Evolutionary conservation across 805 yeast genomes (phyloP).

Genomic region (Yarrowia phangngaensis): DNA sequence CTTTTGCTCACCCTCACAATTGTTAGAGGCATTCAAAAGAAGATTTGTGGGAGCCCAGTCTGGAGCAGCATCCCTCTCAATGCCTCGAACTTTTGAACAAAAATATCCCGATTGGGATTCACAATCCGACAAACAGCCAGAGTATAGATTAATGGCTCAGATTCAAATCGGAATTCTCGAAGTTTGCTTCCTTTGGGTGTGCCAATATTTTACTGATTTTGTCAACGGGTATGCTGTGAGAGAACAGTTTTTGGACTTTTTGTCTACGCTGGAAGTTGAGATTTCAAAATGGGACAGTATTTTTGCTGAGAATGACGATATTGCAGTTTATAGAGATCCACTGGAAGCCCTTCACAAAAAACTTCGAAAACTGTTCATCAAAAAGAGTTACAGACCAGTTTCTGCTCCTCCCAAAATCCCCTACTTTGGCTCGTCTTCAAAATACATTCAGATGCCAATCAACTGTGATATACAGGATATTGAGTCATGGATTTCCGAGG

Average conservation of each 20-base stretch:
- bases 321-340: slow-evolving; percentile 32
- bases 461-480: slow-evolving; percentile 37
- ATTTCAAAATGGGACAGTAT: slow-evolving; percentile 40
- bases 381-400: slow-evolving; percentile 38
- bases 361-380: slow-evolving; percentile 56
- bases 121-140: slow-evolving; percentile 39
- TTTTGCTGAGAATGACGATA: slow-evolving; percentile 10
- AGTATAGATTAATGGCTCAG: slow-evolving; percentile 61
- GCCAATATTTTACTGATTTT: slow-evolving; percentile 71
- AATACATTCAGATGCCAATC: slow-evolving; percentile 25
- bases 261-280: slow-evolving; percentile 66
- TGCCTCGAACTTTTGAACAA: slow-evolving; percentile 14
- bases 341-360: slow-evolving; percentile 51
- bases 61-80: slow-evolving; percentile 53
- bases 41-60: slow-evolving; percentile 61
- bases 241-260: slow-evolving; percentile 55
- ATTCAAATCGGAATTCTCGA: slow-evolving; percentile 80
- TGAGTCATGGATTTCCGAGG: slow-evolving; percentile 56
- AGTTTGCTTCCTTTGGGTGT: slow-evolving; percentile 64
- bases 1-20: slow-evolving; percentile 54
- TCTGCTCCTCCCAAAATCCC: slow-evolving; percentile 35
- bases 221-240: slow-evolving; percentile 62
- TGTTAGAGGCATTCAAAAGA: slow-evolving; percentile 51
- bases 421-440: slow-evolving; percentile 28
- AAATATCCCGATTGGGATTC: slow-evolving; percentile 35